Conservation (phyloP, 2,329 filamentous ascomycete species). For the Aspergillus quadrilineatus region DNA sequence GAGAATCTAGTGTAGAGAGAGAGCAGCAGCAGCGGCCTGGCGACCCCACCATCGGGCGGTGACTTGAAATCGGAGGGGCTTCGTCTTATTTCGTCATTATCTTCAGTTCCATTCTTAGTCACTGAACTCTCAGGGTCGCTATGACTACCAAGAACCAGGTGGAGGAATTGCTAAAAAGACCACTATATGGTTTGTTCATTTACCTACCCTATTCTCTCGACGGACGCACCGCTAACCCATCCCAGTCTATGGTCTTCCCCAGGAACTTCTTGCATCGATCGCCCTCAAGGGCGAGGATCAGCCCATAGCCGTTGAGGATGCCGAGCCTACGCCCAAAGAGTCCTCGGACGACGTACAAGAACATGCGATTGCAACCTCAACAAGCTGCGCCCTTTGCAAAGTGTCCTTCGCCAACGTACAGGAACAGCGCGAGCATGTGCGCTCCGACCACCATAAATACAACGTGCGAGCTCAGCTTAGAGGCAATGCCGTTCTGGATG, state of each 20-base stretch:
- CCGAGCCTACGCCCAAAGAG: constrained; percentile 24
- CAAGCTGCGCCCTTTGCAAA: constrained; percentile 77
- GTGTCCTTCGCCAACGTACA: constrained; percentile 68
- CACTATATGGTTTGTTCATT: constrained; percentile 48
- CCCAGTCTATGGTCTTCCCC: constrained; percentile 77
- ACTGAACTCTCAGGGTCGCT: background rate
- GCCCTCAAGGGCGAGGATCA: constrained; percentile 54
- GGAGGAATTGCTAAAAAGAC: constrained; percentile 47
- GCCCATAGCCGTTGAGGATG: constrained; percentile 26
- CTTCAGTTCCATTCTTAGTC: background rate
- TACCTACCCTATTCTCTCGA: background rate
- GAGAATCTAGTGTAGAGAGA: background rate
- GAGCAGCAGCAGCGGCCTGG: background rate
- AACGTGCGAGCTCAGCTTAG: constrained; percentile 90
- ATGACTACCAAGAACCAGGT: constrained; percentile 26
- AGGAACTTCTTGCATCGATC: constrained; percentile 68
- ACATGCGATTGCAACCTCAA: constrained; percentile 54
- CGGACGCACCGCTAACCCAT: background rate
- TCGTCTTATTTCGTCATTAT: constrained; percentile 5
- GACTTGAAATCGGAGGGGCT: background rate
- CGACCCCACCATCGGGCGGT: background rate
- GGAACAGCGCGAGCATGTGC: constrained; percentile 82
- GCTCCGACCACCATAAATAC: constrained; percentile 89
- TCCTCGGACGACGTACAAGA: constrained; percentile 39
- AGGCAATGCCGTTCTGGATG: constrained; percentile 68